phyloP scores from a whole-genome alignment of 129 eudicot genomes.

The Tagetes erecta region DNA sequence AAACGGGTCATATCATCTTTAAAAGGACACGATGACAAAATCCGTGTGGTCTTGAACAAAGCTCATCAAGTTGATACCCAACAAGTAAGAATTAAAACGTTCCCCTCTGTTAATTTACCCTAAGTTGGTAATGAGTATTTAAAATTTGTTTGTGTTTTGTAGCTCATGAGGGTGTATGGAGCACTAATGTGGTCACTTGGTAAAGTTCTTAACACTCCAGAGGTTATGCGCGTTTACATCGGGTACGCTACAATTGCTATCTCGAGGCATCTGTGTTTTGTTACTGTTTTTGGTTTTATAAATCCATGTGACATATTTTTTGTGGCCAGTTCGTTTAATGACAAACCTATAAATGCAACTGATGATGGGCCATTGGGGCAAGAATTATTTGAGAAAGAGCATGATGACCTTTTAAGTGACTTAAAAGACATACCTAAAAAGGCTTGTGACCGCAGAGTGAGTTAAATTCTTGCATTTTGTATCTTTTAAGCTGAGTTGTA shows the following conservation, averaged over 20 bases:
- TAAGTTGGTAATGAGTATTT: background rate
- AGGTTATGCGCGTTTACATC: constrained; percentile 90
- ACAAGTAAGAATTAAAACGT: constrained; percentile 50
- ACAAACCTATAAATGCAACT: constrained; percentile 65
- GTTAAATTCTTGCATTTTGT: constrained; percentile 29
- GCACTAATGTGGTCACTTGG: constrained; percentile 99
- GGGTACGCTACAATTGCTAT: constrained; percentile 52
- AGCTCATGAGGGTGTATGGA: constrained; percentile 97
- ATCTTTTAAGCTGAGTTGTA: background rate
- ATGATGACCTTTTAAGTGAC: constrained; percentile 82
- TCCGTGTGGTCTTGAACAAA: constrained; percentile 91
- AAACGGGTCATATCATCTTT: constrained; percentile 87
- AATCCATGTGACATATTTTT: background rate
- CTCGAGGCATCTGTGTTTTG: background rate
- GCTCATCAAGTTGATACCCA: constrained; percentile 98
- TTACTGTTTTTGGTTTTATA: constrained; percentile 6
- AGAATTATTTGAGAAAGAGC: constrained; percentile 88
- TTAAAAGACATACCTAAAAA: constrained; percentile 92
- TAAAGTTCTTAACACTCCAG: constrained; percentile 90
- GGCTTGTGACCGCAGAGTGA: constrained; percentile 95
- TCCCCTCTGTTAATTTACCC: background rate
- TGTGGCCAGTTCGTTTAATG: constrained; percentile 75
- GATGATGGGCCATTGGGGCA: constrained; percentile 75
- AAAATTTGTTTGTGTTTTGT: constrained; percentile 20
- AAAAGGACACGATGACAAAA: constrained; percentile 93